Base-by-base conservation (phyloP, 768 basidiomycete species). In the Naganishia vaughanmartiniae region DNA sequence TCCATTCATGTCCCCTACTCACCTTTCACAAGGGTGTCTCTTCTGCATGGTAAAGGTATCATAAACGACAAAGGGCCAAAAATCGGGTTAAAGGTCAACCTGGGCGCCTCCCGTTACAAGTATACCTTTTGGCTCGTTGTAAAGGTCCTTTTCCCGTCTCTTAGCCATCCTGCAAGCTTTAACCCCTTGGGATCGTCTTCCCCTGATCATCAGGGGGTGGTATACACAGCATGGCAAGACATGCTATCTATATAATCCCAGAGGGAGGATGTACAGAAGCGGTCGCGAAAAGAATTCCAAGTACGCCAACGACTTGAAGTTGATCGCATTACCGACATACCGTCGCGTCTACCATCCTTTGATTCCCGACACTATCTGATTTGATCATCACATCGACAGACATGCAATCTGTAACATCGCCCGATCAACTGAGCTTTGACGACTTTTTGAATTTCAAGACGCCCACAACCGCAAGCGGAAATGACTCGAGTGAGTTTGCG, bases 391-490 rank as follows among this genome's bases (percentile, higher is more conserved):
- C 24, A 3, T 9, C 19, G 7, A 51, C 24, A 10, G 54, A 14
- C 31, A 54, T 66, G 65, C 28, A 66, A 30, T 33, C 65, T 21
- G 12, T 45, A 17, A 33, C 65, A 9, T 66, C 53, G 1, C 46
- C 42, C 53, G 53, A 28, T 28, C 69, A 65, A 51, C 42, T 70
- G 33, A 54, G 28, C 53, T 70, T 70, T 45, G 69, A 55, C 15
- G 69, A 70, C 33, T 65, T 70, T 9, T 58, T 70, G 24, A 51
- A 51, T 26, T 51, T 51, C 51, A 63, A 70, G 30, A 34, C 36
- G 1, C 60, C 54, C 15, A 63, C 69, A n/a, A 56, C 66, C 2
- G 53, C 66, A 17, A 54, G 39, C 39, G 66, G 33, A 28, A 42
- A 54, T 31, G 54, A 56, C n/a, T 39, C 33, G 21, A 63, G 60